phyloP scores from a whole-genome alignment of 768 basidiomycete species.

The Epithele typhae region DNA sequence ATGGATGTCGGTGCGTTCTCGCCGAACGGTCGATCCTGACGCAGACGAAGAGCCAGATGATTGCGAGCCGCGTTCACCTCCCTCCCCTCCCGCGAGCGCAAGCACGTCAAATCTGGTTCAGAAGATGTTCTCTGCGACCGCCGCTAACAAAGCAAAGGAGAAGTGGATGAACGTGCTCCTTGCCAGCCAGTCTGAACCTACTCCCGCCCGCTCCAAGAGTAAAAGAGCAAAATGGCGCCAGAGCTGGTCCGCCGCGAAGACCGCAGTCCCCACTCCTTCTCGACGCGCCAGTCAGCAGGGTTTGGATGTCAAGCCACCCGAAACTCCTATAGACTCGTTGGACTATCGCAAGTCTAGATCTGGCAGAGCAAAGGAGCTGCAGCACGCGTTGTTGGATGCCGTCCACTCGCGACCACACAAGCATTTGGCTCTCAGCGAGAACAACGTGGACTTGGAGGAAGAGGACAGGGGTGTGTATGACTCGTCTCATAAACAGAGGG shows the following conservation, averaged over 20 bases:
- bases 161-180: conserved; percentile 48
- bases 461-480: conserved; percentile 71
- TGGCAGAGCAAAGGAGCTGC: conserved; percentile 6
- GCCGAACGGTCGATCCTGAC: conserved; percentile 19
- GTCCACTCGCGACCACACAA: conserved; percentile 7
- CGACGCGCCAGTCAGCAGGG: conserved; percentile 4
- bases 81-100: conserved; percentile 17
- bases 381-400: conserved; percentile 9
- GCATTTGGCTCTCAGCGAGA: conserved; percentile 27
- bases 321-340: conserved; percentile 4
- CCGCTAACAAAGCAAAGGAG: conserved; percentile 52
- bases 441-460: conserved; percentile 34
- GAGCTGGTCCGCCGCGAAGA: conserved; percentile 10
- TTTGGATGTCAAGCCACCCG: neutral
- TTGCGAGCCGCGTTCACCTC: conserved; percentile 29
- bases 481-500: conserved; percentile 74
- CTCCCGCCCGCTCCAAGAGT: neutral
- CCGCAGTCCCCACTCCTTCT: neutral
- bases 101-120: conserved; percentile 19
- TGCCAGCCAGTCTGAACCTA: conserved; percentile 3
- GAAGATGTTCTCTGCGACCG: conserved; percentile 34
- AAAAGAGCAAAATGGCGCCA: conserved; percentile 10
- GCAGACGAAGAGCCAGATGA: conserved; percentile 21
- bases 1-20: conserved; percentile 43
- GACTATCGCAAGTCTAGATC: conserved; percentile 8